Evolutionary conservation across 805 yeast genomes (phyloP).

Genomic region (Teunomyces aglyptinius): DNA sequence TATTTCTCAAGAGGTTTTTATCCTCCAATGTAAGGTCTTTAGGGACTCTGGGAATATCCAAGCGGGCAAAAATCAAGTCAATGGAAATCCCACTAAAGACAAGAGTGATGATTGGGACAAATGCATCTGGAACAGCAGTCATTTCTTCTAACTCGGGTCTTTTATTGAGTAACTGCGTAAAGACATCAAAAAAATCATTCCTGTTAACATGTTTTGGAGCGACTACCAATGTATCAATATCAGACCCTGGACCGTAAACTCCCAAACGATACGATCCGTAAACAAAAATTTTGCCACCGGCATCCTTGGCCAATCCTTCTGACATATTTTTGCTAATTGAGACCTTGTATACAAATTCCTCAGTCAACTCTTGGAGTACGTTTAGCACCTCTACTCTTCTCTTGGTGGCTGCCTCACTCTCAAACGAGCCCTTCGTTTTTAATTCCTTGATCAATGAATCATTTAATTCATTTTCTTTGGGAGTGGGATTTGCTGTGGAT

Average conservation of each 20-base stretch:
- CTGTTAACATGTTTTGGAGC: constrained; percentile 94
- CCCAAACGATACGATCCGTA: constrained; percentile 94
- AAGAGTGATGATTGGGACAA: constrained; percentile 92
- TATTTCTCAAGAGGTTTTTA: constrained; percentile 77
- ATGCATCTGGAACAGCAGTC: constrained; percentile 93
- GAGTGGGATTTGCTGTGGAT: constrained; percentile 80
- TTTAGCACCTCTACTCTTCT: constrained; percentile 75
- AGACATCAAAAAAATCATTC: constrained; percentile 84
- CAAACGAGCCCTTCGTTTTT: constrained; percentile 83
- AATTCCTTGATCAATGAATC: constrained; percentile 76
- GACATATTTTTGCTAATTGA: constrained; percentile 85
- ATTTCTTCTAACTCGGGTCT: constrained; percentile 88
- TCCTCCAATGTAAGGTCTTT: constrained; percentile 70
- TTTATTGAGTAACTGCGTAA: constrained; percentile 63
- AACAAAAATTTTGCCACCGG: constrained; percentile 97
- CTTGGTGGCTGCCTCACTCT: constrained; percentile 77
- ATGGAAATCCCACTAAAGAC: constrained; percentile 89
- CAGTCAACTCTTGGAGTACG: constrained; percentile 67
- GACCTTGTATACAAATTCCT: constrained; percentile 81
- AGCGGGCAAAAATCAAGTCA: constrained; percentile 81
- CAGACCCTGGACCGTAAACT: constrained; percentile 97
- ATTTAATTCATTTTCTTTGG: constrained; percentile 72
- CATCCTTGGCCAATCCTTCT: constrained; percentile 95
- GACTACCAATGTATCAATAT: constrained; percentile 94
- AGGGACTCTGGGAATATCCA: constrained; percentile 85